Base-by-base conservation (phyloP, 495 filamentous ascomycete genomes). In the Aspergillus cavernicola region DNA sequence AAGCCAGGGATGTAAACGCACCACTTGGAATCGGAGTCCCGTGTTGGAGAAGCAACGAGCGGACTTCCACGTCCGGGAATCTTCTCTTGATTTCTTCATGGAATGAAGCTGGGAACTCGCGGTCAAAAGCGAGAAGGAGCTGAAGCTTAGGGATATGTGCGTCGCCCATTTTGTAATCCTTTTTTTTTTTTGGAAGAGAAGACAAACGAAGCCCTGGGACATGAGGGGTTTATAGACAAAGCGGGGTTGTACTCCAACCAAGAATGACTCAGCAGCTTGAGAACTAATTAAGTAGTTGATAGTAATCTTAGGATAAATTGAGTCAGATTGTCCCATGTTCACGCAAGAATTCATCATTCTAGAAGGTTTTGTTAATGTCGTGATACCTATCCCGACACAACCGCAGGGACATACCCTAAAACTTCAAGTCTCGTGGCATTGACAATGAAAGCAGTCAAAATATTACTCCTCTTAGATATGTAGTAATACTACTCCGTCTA, bases 121-220 rank as follows among this genome's bases (percentile, higher is more conserved):
- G 38, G 18, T 36, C 37, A 38, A 57, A 53, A 32, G 44, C 51
- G 22, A 60, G 20, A 9, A 63, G 51, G 1, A 63, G 18, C 13
- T 51, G 54, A n/a, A 56, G 47, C 11, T 46, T 46, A 2, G 48
- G 13, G 3, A 57, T 18, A 22, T 46, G 20, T 22, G 63, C 59
- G 33, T 64, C 61, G 24, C 65, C 67, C 47, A 96, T 76, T 23
- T 24, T 54, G 20, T 1, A 5, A 16, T 3, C 28, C 13, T 23
- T 5, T 45, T 16, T 12, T 19, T 16, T 9, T 33, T 36, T 19
- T 6, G 1, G 3, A 13, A 22, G 37, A 15, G 7, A 41, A 33
- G 42, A 36, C 6, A 0, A 11, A 32, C 12, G 40, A 29, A 35
- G 10, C 44, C 13, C 12, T 4, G 31, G 6, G 28, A 18, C 16